phyloP scores from a whole-genome alignment of 2,329 filamentous ascomycete species.

The Aureobasidium sp. region DNA sequence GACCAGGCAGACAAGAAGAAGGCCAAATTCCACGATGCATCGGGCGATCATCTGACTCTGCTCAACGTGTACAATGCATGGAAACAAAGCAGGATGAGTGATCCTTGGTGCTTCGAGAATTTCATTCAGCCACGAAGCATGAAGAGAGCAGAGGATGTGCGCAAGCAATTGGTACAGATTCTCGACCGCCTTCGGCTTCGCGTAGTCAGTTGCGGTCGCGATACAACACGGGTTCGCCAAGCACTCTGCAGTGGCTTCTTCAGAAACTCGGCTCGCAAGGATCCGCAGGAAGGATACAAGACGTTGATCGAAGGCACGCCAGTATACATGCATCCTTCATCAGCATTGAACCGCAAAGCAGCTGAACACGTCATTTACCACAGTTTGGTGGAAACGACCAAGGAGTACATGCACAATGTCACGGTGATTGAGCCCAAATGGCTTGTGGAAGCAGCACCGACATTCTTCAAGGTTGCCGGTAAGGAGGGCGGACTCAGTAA shows the following conservation, averaged over 20 bases:
- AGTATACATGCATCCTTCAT: constrained; percentile 88
- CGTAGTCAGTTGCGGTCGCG: constrained; percentile 75
- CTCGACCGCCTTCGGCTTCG: constrained; percentile 85
- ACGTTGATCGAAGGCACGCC: constrained; percentile 92
- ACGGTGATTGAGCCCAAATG: constrained; percentile 89
- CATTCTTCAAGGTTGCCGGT: constrained; percentile 95
- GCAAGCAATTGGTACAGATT: constrained; percentile 85
- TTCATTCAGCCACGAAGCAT: constrained; percentile 92
- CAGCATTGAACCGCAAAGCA: constrained; percentile 88
- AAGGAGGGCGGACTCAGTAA: constrained; percentile 74
- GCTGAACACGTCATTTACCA: constrained; percentile 96
- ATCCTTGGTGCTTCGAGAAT: constrained; percentile 94
- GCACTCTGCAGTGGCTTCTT: constrained; percentile 93
- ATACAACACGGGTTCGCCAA: constrained; percentile 80
- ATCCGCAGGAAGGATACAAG: constrained; percentile 95
- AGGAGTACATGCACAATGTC: constrained; percentile 97
- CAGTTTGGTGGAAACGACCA: constrained; percentile 81
- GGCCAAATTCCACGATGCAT: constrained; percentile 90
- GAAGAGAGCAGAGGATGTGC: constrained; percentile 82
- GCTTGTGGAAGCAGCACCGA: constrained; percentile 93
- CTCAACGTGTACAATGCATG: constrained; percentile 97
- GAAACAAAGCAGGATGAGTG: constrained; percentile 76
- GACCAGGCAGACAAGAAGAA: constrained; percentile 96
- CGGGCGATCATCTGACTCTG: constrained; percentile 88
- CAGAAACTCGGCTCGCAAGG: constrained; percentile 88